Percentiles rank a stretch among this genome's conserved stretches.
Evolutionary conservation across 345 rosid species (phyloP).

Genomic region (Moricandia arvensis): DNA sequence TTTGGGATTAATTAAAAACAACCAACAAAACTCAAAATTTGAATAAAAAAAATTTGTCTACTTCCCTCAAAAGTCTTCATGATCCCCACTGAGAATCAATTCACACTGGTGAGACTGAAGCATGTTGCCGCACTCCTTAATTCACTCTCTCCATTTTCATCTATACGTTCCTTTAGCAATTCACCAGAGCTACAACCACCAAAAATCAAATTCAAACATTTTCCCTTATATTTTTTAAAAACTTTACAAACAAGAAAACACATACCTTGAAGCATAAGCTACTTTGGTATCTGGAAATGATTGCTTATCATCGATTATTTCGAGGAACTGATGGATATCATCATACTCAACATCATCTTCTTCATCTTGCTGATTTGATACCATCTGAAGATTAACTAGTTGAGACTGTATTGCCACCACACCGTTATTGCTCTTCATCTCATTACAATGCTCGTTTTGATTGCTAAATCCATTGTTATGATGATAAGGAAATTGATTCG

Average conservation of each 20-base stretch:
- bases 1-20: not conserved
- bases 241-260: not conserved
- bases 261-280: conserved; percentile 55
- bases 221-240: not conserved
- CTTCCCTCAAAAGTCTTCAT: not conserved
- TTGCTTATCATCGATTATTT: conserved; percentile 74
- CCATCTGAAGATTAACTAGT: conserved; percentile 42
- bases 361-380: conserved; percentile 39
- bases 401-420: conserved; percentile 52
- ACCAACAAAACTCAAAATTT: not conserved
- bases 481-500: conserved; percentile 29
- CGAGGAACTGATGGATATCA: conserved; percentile 74
- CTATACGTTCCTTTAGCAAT: conserved; percentile 51
- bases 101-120: conserved; percentile 80
- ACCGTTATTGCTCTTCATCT: conserved; percentile 25
- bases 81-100: conserved; percentile 28
- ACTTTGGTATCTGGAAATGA: conserved; percentile 66
- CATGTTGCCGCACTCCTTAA: conserved; percentile 84
- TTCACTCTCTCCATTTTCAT: conserved; percentile 63
- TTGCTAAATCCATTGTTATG: conserved; percentile 43
- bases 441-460: conserved; percentile 28
- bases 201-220: not conserved
- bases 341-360: conserved; percentile 47
- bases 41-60: not conserved
- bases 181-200: conserved; percentile 61